Evolutionary conservation across 768 basidiomycete species (phyloP).

Genomic region (Dacryopinax primogenitus): DNA sequence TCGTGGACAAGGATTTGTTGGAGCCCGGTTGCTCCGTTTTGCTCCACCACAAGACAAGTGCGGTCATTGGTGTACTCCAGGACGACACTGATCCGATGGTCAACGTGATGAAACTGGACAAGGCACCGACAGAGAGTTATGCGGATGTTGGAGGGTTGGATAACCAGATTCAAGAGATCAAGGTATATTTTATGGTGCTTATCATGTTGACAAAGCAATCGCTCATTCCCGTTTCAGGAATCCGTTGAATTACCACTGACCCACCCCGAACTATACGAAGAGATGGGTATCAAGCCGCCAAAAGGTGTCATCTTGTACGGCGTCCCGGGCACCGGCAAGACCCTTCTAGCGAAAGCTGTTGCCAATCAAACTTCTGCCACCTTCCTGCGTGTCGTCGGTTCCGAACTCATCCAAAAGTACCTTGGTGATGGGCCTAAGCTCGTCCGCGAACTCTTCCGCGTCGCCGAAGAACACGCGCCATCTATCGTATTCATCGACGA

Average conservation of each 20-base stretch:
- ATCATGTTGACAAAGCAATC: slow-evolving; percentile 8
- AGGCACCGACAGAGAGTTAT: slow-evolving; percentile 97
- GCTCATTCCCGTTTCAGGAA: slow-evolving; percentile 51
- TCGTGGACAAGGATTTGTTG: slow-evolving; percentile 93
- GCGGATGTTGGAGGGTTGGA: slow-evolving; percentile 97
- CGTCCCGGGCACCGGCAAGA: slow-evolving; percentile 97
- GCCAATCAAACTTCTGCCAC: slow-evolving; percentile 98
- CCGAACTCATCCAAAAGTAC: slow-evolving; percentile 98
- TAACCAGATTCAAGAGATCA: slow-evolving; percentile 96
- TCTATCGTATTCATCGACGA: slow-evolving; percentile 99
- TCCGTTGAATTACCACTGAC: slow-evolving; percentile 95
- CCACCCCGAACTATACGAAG: slow-evolving; percentile 96
- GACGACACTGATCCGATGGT: slow-evolving; percentile 95
- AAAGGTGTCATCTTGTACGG: slow-evolving; percentile 99
- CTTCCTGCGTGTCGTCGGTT: slow-evolving; percentile 93
- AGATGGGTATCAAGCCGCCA: slow-evolving; percentile 99
- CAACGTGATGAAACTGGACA: slow-evolving; percentile 97
- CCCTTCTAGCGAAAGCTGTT: slow-evolving; percentile 90
- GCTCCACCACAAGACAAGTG: slow-evolving; percentile 88
- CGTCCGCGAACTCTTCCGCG: slow-evolving; percentile 91
- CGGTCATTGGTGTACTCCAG: slow-evolving; percentile 87
- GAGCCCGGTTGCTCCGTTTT: slow-evolving; percentile 94
- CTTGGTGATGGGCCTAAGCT: slow-evolving; percentile 98
- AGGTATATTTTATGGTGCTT: slow-evolving; percentile 38
- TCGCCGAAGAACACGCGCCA: slow-evolving; percentile 94